Conservation (phyloP, 2,329 filamentous ascomycete genomes). For the Talaromyces sp. region DNA sequence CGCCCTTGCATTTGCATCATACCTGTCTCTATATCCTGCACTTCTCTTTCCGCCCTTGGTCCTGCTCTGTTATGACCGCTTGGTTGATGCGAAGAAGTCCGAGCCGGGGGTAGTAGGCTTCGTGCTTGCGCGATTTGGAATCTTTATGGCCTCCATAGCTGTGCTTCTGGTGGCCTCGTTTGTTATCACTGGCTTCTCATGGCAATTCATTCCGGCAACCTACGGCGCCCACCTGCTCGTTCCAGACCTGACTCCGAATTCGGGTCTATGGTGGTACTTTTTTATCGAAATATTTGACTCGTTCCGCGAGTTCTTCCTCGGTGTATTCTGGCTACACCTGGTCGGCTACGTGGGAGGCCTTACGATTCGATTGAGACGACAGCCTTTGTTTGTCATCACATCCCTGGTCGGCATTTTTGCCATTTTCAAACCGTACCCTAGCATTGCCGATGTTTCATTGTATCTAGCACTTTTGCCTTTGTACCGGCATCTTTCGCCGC, state of each 20-base stretch:
- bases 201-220: slow-evolving; percentile 81
- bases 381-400: slow-evolving; percentile 80
- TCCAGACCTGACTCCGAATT: slow-evolving; percentile 88
- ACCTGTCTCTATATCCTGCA: slow-evolving; percentile 86
- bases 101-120: slow-evolving; percentile 43
- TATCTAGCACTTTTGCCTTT: slow-evolving; percentile 79
- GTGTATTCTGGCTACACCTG: slow-evolving; percentile 95
- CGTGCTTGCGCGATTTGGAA: slow-evolving; percentile 47
- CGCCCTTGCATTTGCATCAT: slow-evolving; percentile 78
- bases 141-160: slow-evolving; percentile 53
- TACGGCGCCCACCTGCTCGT: slow-evolving; percentile 91
- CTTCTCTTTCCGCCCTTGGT: slow-evolving; percentile 79
- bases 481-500: slow-evolving; percentile 84
- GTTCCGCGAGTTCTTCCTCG: slow-evolving; percentile 93
- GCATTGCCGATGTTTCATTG: slow-evolving; percentile 80
- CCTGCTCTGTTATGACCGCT: slow-evolving; percentile 71
- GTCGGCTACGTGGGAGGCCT: slow-evolving; percentile 83
- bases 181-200: slow-evolving; percentile 68
- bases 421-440: slow-evolving; percentile 96
- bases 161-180: slow-evolving; percentile 67
- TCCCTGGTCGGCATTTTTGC: slow-evolving; percentile 85
- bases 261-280: slow-evolving; percentile 99
- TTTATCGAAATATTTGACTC: slow-evolving; percentile 99
- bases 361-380: slow-evolving; percentile 72
- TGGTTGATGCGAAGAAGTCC: slow-evolving; percentile 13